phyloP scores from a whole-genome alignment of 306 rosid species.

The Castanea crenata region DNA sequence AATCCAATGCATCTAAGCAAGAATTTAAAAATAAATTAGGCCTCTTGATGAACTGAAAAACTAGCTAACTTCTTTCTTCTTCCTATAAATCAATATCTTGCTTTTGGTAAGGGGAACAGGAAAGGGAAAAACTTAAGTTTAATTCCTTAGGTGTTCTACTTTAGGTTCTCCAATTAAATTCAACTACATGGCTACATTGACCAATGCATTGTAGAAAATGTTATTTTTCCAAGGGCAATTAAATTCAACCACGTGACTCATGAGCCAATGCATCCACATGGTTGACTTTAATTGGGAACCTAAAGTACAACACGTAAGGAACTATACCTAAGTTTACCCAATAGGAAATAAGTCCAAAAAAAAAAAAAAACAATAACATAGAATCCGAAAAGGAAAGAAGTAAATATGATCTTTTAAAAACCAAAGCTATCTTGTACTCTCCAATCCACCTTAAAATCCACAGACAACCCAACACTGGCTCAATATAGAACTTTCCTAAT shows the following conservation, averaged over 20 bases:
- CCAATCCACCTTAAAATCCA: background rate
- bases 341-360: background rate
- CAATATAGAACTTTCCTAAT: background rate
- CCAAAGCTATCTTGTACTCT: background rate
- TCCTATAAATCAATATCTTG: background rate
- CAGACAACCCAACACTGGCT: background rate
- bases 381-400: background rate
- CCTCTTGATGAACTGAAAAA: background rate
- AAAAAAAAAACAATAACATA: background rate
- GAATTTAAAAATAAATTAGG: background rate
- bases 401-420: background rate
- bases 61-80: background rate
- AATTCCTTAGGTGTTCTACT: no score
- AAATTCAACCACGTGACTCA: no score
- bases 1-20: background rate
- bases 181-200: no score
- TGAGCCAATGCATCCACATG: no score
- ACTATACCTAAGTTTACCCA: no score
- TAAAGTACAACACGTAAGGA: no score
- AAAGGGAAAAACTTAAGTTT: no score
- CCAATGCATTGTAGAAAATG: no score
- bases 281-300: no score
- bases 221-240: no score
- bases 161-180: no score
- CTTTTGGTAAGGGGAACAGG: background rate